phyloP scores from a whole-genome alignment of 2,329 filamentous ascomycete genomes.

The Raffaelea deltoideospora region DNA sequence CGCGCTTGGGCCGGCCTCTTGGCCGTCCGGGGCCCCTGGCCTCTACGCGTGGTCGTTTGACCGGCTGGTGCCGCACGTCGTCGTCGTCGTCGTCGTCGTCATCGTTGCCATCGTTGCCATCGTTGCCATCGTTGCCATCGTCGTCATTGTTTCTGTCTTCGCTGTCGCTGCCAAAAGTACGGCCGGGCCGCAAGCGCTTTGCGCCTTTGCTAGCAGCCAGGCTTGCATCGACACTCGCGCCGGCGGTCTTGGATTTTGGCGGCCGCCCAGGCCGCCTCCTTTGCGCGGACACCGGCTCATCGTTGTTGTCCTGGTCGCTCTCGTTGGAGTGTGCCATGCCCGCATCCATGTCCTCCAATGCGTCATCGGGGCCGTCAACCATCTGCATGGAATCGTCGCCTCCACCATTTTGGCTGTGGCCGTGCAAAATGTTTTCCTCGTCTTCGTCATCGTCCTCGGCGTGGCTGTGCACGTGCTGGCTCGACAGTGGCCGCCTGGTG shows the following conservation, averaged over 20 bases:
- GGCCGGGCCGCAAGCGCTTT: conserved; percentile 4
- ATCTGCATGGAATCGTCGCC: conserved; percentile 28
- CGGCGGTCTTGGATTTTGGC: conserved; percentile 1
- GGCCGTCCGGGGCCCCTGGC: conserved; percentile 2
- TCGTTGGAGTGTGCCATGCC: conserved; percentile 7
- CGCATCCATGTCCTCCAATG: too few relatives aligned
- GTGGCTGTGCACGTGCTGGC: conserved; percentile 16
- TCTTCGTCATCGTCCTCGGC: conserved; percentile 14
- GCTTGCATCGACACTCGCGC: too few relatives aligned
- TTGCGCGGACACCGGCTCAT: conserved; percentile 12
- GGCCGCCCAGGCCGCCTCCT: conserved; percentile 6
- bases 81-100: not conserved
- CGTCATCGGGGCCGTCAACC: too few relatives aligned
- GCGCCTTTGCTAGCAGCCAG: not conserved
- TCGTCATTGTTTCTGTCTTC: conserved; percentile 12
- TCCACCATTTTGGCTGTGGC: conserved; percentile 12
- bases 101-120: not conserved
- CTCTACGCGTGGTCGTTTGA: conserved; percentile 4
- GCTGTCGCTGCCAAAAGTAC: conserved; percentile 4
- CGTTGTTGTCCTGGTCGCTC: conserved; percentile 14
- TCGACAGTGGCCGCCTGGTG: too few relatives aligned
- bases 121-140: conserved; percentile 11
- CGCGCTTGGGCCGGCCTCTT: conserved; percentile 13
- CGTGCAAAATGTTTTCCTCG: conserved; percentile 12
- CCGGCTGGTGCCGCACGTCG: not conserved